phyloP scores from a whole-genome alignment of 2,329 filamentous ascomycete species.

The Nothophoma quercina region DNA sequence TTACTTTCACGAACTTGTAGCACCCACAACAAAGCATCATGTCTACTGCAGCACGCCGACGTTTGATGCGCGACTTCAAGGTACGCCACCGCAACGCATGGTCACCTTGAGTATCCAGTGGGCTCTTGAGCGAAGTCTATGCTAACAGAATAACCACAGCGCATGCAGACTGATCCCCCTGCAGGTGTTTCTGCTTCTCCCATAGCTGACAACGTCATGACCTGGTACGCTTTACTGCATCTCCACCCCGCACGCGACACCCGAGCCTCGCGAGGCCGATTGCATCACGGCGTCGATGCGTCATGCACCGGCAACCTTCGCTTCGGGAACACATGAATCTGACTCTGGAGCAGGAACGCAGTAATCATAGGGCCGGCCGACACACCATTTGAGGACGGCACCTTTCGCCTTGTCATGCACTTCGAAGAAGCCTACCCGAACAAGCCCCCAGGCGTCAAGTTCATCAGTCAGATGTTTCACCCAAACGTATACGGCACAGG shows the following conservation, averaged over 20 bases:
- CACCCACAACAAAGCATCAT: conserved; percentile 54
- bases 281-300: not conserved
- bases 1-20: not conserved
- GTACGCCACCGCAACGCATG: conserved; percentile 58
- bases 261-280: not conserved
- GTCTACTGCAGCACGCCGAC: conserved; percentile 94
- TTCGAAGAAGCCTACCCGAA: conserved; percentile 99
- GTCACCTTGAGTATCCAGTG: not conserved
- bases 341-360: conserved; percentile 75
- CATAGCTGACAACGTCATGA: conserved; percentile 96
- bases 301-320: not conserved
- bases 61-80: conserved; percentile 99
- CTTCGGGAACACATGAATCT: conserved; percentile 20
- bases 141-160: conserved; percentile 60
- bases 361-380: conserved; percentile 97
- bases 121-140: not conserved
- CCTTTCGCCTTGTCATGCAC: conserved; percentile 97
- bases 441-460: conserved; percentile 96
- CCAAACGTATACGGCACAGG: conserved; percentile 98
- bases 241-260: conserved; percentile 42
- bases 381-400: conserved; percentile 97
- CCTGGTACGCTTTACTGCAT: conserved; percentile 68
- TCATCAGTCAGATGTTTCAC: conserved; percentile 99
- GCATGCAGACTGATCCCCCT: conserved; percentile 98
- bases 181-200: conserved; percentile 96